Base-by-base conservation (phyloP, 768 basidiomycete species). In the Termitomyces sp. region DNA sequence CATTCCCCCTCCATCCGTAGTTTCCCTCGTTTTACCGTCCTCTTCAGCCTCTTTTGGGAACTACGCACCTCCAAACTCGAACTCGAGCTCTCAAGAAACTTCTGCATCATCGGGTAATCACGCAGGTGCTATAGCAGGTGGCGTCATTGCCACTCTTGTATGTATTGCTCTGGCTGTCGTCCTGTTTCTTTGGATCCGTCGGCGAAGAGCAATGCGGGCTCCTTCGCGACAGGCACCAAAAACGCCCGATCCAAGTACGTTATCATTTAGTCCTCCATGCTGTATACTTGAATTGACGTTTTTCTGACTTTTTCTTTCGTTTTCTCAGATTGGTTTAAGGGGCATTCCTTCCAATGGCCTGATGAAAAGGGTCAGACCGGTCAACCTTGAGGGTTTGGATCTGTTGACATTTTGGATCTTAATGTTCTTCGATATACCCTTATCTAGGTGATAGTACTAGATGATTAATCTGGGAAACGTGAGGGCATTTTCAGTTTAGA, bases 101-200 rank as follows among this genome's bases (percentile, higher is more conserved):
- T 57, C 59, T 22, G 26, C 33, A 20, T 26, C 52, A 14, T 41
- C 61, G 33, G 35, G 35, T 6, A 49, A 43, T 38, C 36, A 52
- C 20, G 52, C 52, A 45, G 65, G 67, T 1, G 56, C 61, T 9
- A 63, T 68, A 26, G 67, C 63, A 18, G 65, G 67, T 32, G 66
- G 61, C 11, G 52, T 67, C 20, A 54, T 67, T 35, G 63, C 59
- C 3, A 59, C 52, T 5, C 54, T 68, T 35, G 49, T 65, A 4
- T 35, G 62, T 18, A 52, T 65, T 18, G 46, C 44, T 16, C 51
- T 68, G 13, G 33, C 24, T 3, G 13, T 66, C 2, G 50, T 56
- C 33, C 55, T 44, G 13, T 46, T 63, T 36, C 38, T 66, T 45
- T 24, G 62, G 35, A 30, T 51, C 9, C 61, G 59, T 51, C 46